Base-by-base conservation (phyloP, 73 alveolate genomes). In the Paraurostyla sp. region DNA sequence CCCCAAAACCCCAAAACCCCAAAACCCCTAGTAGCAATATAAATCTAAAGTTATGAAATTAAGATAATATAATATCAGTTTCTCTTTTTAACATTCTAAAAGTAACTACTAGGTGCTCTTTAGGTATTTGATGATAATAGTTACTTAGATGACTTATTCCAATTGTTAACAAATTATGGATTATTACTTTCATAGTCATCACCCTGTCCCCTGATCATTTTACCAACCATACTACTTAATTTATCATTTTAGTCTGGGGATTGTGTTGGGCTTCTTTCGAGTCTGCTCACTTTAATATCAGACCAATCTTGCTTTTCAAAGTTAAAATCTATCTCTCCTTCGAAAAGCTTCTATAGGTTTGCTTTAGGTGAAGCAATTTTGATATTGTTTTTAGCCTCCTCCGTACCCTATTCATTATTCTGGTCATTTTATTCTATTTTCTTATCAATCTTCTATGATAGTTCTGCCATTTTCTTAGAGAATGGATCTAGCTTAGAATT, bases 371-470 rank as follows among this genome's bases (percentile, higher is more conserved):
- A 65, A 52, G 38, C 30, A 13, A 6, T 35, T 52, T 35, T 52
- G 23, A 6, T 35, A 36, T 65, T 15, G 41, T 15, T 33, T 65
- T n/a, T n/a, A n/a, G n/a, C 82, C 41, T 40, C 82, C 82, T 15
- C 41, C 22, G 22, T 27, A 25, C 51, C 25, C 58, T 65, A 22
- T 38, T 32, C 41, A 38, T 65, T 38, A 6, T 56, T 13, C 16
- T 65, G 7, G 15, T 65, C 82, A 65, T 65, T 29, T 38, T 23
- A 38, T 22, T 65, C 82, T 22, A 65, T 65, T 38, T 65, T 65
- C 82, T 65, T 1, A 65, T 65, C 82, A 18, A 65, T 65, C 58
- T 65, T 35, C 36, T 65, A 38, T 9, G 82, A 65, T 18, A 65
- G 41, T 65, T 65, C 82, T 13, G 35, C 41, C 82, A 65, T 65